Conservation (phyloP, 768 basidiomycete species). For the Lactarius sanguifluus region DNA sequence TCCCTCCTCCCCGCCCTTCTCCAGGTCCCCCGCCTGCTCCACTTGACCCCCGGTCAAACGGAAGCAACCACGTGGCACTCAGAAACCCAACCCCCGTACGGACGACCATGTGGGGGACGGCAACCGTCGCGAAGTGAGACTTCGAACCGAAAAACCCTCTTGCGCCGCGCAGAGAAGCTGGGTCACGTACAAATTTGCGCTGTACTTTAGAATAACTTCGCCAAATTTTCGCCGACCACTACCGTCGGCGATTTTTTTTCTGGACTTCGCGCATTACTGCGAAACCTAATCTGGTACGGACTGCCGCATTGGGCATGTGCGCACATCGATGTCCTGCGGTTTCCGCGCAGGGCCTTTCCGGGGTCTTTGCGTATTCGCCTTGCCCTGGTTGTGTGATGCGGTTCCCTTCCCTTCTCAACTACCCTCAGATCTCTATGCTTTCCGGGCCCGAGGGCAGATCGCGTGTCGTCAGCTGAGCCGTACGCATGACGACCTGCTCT, state of each 20-base stretch:
- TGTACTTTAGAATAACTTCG: conserved; percentile 4
- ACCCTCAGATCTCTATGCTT: conserved; percentile 8
- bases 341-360: conserved; percentile 3
- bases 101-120: not conserved
- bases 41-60: not conserved
- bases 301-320: not conserved
- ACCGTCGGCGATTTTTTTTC: not conserved
- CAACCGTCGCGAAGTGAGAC: conserved; percentile 16
- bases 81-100: conserved; percentile 1
- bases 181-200: not conserved
- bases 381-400: not conserved
- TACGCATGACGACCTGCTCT: conserved; percentile 2
- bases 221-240: conserved; percentile 1
- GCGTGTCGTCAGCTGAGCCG: conserved; percentile 1
- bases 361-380: not conserved
- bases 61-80: conserved; percentile 16
- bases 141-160: conserved; percentile 8
- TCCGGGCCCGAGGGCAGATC: conserved; percentile 15
- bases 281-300: conserved; percentile 15
- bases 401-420: not conserved
- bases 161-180: conserved; percentile 17
- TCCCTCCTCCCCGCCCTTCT: conserved; percentile 10
- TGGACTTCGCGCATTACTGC: not conserved
- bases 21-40: conserved; percentile 13
- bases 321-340: conserved; percentile 15